Conservation (phyloP, 2,329 filamentous ascomycete genomes). For the Cordyceps sp. region DNA sequence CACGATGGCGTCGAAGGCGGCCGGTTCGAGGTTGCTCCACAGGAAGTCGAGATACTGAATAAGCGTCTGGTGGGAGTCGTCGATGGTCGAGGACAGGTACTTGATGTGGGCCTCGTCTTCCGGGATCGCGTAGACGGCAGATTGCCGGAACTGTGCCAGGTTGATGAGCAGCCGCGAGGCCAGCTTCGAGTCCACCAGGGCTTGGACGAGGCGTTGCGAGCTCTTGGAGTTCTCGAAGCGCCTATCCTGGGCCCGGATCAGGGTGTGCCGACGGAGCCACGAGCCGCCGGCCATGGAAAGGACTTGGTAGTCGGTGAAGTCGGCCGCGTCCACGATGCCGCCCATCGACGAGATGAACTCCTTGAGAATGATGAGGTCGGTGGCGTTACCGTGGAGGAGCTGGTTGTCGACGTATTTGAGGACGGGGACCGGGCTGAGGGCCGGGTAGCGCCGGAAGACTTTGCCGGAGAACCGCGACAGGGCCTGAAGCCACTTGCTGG, state of each 20-base stretch:
- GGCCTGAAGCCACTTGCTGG: slow-evolving; percentile 83
- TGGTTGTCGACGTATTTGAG: slow-evolving; percentile 82
- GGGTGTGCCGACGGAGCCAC: slow-evolving; percentile 60
- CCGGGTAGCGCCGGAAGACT: slow-evolving; percentile 71
- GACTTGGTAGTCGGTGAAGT: slow-evolving; percentile 79
- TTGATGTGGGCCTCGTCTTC: slow-evolving; percentile 71
- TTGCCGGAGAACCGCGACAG: slow-evolving; percentile 82
- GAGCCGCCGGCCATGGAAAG: slow-evolving; percentile 79
- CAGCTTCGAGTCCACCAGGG: slow-evolving; percentile 61
- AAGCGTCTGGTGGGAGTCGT: slow-evolving; percentile 76
- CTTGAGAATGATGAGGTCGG: slow-evolving; percentile 79
- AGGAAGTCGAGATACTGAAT: slow-evolving; percentile 82
- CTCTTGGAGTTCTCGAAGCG: slow-evolving; percentile 61
- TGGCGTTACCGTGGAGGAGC: slow-evolving; percentile 66
- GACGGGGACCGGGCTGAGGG: slow-evolving; percentile 70
- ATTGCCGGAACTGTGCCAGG: slow-evolving; percentile 76
- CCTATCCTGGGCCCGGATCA: slow-evolving; percentile 66
- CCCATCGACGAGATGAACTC: slow-evolving; percentile 88
- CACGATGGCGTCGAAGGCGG: slow-evolving; percentile 64
- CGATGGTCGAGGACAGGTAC: slow-evolving; percentile 70
- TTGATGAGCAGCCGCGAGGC: slow-evolving; percentile 75
- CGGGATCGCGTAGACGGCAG: slow-evolving; percentile 62
- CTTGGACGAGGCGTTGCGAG: slow-evolving; percentile 63
- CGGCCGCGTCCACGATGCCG: slow-evolving; percentile 71
- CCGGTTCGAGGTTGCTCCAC: slow-evolving; percentile 56